Base-by-base conservation (phyloP, 1,139 yeast species). In the Candida sp. region DNA sequence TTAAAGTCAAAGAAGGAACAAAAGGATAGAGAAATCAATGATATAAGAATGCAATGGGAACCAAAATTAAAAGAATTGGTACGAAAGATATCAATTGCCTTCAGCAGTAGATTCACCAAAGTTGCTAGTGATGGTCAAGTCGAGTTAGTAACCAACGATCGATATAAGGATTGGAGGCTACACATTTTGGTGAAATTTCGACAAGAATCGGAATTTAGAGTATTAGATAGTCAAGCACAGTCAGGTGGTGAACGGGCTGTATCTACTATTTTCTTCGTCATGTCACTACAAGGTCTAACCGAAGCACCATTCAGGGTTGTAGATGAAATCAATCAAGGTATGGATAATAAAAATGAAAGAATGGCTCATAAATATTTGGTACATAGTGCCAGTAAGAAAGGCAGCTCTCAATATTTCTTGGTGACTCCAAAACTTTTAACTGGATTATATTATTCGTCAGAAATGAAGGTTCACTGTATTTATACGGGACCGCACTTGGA, bases 191-290 rank as follows among this genome's bases (percentile, higher is more conserved):
- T 93, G 11, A 84, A 89, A 52, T 95, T 93, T 62, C 75, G 99
- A 57, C 87, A 84, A 50, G 81, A 77, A 43, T 82, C 91, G 9
- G 82, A 77, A 22, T 65, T 87, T 48, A 84, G 84, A 51, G 77
- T 81, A 22, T 72, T 93, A 43, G 93, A 89, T 55, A 82, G 89
- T 27, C 93, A 87, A 49, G 82, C 95, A 2, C 99, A 95, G 63
- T 89, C 97, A 0, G 99, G 99, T 44, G 99, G 99, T 42, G 99
- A 95, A 61, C 79, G 97, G 55, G 96, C 99, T 0, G 97, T 93
- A 0, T 84, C 97, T 0, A 95, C 99, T 0, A 91, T 93, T 6
- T 80, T 90, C 46, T 95, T 87, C 58, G 77, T 95, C 55, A 87
- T 95, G 77, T 85, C 98, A 1, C 68, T 95, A 48, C 99, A 95